phyloP scores from a whole-genome alignment of 2,329 filamentous ascomycete species.

The Phaeosphaeriaceae sp. region DNA sequence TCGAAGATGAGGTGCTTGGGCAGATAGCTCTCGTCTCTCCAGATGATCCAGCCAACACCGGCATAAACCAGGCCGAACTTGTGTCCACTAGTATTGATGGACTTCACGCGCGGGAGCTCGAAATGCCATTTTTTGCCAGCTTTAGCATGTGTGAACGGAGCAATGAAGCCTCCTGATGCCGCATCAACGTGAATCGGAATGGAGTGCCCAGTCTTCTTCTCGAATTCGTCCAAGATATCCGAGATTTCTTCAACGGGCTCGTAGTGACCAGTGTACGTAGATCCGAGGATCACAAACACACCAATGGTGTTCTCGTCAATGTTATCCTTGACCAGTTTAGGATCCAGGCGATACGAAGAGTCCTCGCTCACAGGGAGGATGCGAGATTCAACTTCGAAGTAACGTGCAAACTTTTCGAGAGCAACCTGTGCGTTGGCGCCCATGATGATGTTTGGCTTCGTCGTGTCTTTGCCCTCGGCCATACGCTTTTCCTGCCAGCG shows the following conservation, averaged over 20 bases:
- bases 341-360: conserved; percentile 68
- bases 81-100: conserved; percentile 71
- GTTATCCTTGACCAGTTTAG: conserved; percentile 68
- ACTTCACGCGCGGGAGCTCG: conserved; percentile 66
- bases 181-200: conserved; percentile 73
- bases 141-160: conserved; percentile 65
- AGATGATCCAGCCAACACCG: conserved; percentile 68
- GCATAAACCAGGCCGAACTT: conserved; percentile 71
- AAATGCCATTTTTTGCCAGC: conserved; percentile 69
- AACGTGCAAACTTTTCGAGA: conserved; percentile 74
- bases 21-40: conserved; percentile 66
- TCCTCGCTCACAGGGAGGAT: conserved; percentile 69
- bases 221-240: conserved; percentile 68
- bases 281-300: conserved; percentile 75
- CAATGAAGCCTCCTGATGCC: conserved; percentile 68
- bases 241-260: conserved; percentile 74
- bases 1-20: conserved; percentile 75
- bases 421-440: conserved; percentile 76
- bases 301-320: conserved; percentile 80
- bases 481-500: conserved; percentile 71
- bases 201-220: conserved; percentile 66
- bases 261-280: conserved; percentile 76
- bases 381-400: conserved; percentile 75
- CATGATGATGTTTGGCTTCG: conserved; percentile 76
- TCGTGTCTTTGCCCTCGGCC: conserved; percentile 67